Percentiles rank a stretch among this genome's conserved stretches.
phyloP scores from a whole-genome alignment of 2,329 filamentous ascomycete species.

The Phialemoniopsis sp. region DNA sequence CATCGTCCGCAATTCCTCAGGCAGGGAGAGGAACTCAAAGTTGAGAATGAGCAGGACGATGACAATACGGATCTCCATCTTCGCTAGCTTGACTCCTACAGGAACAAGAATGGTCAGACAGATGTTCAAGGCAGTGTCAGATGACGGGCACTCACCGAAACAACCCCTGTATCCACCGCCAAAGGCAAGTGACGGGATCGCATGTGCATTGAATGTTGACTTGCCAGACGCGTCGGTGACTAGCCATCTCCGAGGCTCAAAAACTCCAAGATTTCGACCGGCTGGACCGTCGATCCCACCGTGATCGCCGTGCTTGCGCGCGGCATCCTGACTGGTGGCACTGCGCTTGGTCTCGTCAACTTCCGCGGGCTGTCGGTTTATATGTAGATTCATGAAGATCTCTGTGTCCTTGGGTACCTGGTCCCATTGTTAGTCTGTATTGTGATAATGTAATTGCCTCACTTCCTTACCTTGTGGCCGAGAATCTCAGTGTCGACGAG shows the following conservation, averaged over 20 bases:
- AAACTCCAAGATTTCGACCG: constrained; percentile 16
- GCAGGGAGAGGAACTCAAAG: constrained; percentile 14
- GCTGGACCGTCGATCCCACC: constrained; percentile 13
- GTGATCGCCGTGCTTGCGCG: constrained; percentile 20
- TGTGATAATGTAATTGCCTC: too few species aligned
- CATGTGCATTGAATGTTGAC: constrained; percentile 23
- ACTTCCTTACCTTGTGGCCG: too few species aligned
- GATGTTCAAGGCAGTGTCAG: too few species aligned
- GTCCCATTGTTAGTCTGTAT: too few species aligned
- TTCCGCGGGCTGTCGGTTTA: too few species aligned
- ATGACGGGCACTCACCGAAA: constrained; percentile 25
- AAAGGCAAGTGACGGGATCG: constrained; percentile 27
- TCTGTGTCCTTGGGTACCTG: constrained; percentile 31
- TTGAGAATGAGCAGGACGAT: constrained; percentile 12
- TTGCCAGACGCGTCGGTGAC: constrained; percentile 13
- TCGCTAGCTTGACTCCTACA: constrained; percentile 13
- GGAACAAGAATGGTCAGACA: neutral
- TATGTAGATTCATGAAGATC: constrained; percentile 13
- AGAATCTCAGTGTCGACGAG: constrained; percentile 31
- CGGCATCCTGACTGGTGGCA: constrained; percentile 17
- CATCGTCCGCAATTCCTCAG: too few species aligned
- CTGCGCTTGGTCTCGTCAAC: constrained; percentile 23
- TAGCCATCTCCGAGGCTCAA: constrained; percentile 35
- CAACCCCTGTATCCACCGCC: constrained; percentile 29
- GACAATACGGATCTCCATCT: constrained; percentile 14